Conservation (phyloP, 805 yeast species). For the Candida insectorum region DNA sequence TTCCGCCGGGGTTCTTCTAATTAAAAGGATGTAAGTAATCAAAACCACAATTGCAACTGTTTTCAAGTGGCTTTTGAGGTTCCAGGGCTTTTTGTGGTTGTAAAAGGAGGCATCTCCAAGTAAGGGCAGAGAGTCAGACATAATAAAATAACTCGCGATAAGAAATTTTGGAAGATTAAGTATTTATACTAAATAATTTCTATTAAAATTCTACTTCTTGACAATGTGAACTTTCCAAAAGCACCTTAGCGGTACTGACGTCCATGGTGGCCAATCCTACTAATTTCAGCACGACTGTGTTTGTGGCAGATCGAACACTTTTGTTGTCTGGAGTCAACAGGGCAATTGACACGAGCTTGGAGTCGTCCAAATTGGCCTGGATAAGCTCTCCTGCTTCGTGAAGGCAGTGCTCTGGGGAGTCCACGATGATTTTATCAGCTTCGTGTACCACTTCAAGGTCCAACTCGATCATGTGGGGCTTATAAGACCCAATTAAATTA, state of each 20-base stretch:
- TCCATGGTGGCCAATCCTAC: conserved; percentile 70
- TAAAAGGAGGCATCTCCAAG: too few species aligned
- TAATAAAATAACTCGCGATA: too few species aligned
- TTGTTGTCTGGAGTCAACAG: conserved; percentile 23
- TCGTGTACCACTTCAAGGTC: conserved; percentile 40
- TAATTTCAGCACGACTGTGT: conserved; percentile 47
- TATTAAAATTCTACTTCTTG: too few species aligned
- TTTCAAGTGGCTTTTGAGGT: not conserved
- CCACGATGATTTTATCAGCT: conserved; percentile 51
- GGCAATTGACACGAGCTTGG: conserved; percentile 46
- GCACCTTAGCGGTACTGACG: conserved; percentile 45
- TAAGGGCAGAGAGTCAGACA: too few species aligned
- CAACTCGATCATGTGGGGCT: conserved; percentile 64
- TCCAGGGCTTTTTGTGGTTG: too few species aligned
- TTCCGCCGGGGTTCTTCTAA: not conserved
- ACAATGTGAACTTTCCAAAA: conserved; percentile 22
- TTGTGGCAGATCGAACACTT: conserved; percentile 11
- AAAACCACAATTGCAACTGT: not conserved
- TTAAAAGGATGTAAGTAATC: not conserved
- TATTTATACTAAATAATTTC: too few species aligned
- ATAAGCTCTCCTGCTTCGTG: conserved; percentile 66
- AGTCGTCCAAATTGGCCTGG: conserved; percentile 33
- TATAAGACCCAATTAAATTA: conserved; percentile 63
- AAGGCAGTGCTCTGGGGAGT: conserved; percentile 53
- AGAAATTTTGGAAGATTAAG: too few species aligned